A percentile compares a stretch with the other conserved stretches of the same genome.
Conservation (phyloP, 2,329 filamentous ascomycete species). For the Myrmaecium sp. region DNA sequence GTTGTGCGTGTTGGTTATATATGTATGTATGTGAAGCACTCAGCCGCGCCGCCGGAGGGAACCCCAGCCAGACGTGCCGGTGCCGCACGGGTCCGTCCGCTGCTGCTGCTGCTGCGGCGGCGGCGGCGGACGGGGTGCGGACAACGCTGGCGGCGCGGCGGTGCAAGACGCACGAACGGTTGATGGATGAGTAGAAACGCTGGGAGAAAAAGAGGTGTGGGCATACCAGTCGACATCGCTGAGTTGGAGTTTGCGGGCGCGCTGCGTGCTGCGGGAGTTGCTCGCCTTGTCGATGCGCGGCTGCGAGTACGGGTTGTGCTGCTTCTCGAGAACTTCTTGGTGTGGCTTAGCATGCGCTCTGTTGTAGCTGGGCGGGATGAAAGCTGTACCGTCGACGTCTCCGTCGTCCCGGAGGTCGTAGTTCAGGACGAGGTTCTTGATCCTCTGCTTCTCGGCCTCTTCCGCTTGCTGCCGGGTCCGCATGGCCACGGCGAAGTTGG, state of each 20-base stretch:
- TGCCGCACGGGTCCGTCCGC: too few relatives aligned
- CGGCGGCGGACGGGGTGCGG: too few relatives aligned
- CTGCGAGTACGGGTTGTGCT: constrained; percentile 25
- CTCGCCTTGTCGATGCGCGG: constrained; percentile 38
- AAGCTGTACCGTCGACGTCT: constrained; percentile 51
- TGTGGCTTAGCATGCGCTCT: constrained; percentile 27
- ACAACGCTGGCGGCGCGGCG: too few relatives aligned
- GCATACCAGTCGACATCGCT: constrained; percentile 95
- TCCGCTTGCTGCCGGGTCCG: constrained; percentile 89
- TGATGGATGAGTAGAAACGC: too few relatives aligned
- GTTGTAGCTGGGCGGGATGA: constrained; percentile 21
- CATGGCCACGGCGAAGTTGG: constrained; percentile 90
- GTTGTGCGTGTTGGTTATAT: too few relatives aligned
- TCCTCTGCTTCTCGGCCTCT: constrained; percentile 89
- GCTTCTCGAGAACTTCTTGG: constrained; percentile 22
- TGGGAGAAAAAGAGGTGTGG: constrained; percentile 8
- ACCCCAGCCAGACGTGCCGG: too few relatives aligned
- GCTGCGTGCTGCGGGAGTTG: constrained; percentile 56
- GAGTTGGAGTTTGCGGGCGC: constrained; percentile 77
- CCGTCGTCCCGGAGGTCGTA: constrained; percentile 76
- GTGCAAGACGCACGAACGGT: too few relatives aligned
- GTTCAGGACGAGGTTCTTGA: constrained; percentile 94
- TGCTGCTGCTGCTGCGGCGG: too few relatives aligned
- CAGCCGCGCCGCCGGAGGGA: too few relatives aligned
- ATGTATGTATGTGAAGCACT: too few relatives aligned